These are phyloP conservation scores for Nemania sp. DNA, from an alignment of 2,329 filamentous ascomycete species.

Conservation along the genomic window DNA sequence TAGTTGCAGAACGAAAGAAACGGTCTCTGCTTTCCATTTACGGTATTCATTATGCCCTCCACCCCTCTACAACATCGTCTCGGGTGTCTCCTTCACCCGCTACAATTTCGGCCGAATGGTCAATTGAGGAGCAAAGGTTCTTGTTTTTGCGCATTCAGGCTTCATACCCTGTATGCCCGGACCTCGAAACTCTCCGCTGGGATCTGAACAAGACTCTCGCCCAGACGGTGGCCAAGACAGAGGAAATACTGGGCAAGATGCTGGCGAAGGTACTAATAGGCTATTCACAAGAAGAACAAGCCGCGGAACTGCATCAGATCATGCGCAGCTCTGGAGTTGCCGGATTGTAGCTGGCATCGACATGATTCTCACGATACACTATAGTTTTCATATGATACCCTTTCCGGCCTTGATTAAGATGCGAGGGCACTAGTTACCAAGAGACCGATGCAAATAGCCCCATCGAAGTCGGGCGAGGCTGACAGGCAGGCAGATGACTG, in stretches of 20 bases:
- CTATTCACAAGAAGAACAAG: slow-evolving; percentile 19
- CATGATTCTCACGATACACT: neutral
- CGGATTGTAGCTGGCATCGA: slow-evolving; percentile 5
- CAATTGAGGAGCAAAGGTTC: slow-evolving; percentile 34
- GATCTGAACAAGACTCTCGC: slow-evolving; percentile 32
- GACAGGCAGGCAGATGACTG: too few relatives aligned
- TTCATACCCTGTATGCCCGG: slow-evolving; percentile 33
- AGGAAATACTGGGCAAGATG: slow-evolving; percentile 35
- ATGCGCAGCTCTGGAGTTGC: slow-evolving; percentile 14
- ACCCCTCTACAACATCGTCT: slow-evolving; percentile 19
- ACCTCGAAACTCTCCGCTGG: slow-evolving; percentile 29
- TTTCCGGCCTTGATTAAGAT: neutral
- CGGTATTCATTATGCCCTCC: slow-evolving; percentile 18
- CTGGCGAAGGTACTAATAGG: slow-evolving; percentile 29
- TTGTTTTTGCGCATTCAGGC: slow-evolving; percentile 36
- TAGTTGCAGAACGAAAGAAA: slow-evolving; percentile 30
- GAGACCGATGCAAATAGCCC: too few relatives aligned
- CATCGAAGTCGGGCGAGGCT: too few relatives aligned
- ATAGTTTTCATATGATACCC: slow-evolving; percentile 8
- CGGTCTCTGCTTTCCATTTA: slow-evolving; percentile 32
- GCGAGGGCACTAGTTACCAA: neutral
- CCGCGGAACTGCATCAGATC: slow-evolving; percentile 17
- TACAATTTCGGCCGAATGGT: slow-evolving; percentile 28
- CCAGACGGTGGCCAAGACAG: slow-evolving; percentile 35
- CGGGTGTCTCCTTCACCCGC: slow-evolving; percentile 16